Percentiles rank a stretch among this genome's conserved stretches.
phyloP scores from a whole-genome alignment of 306 rosid species.

The Rosa lucieae region DNA sequence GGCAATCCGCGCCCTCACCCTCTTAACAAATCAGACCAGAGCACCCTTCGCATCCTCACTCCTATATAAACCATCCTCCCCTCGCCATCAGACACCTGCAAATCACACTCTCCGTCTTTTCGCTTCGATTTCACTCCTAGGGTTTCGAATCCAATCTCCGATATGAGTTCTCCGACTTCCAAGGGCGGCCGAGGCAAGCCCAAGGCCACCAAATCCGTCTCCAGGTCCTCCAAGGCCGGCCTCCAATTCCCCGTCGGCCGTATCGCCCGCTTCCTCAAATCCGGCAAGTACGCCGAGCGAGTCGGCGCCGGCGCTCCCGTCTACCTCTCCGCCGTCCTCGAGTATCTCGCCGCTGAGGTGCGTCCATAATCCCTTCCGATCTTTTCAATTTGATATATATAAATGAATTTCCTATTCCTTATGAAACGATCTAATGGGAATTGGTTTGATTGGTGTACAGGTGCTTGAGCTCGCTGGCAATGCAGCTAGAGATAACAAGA shows the following conservation, averaged over 20 bases:
- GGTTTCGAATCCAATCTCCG: background rate
- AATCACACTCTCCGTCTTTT: background rate
- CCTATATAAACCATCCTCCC: background rate
- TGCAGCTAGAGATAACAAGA: conserved; percentile 75
- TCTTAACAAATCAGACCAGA: background rate
- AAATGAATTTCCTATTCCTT: background rate
- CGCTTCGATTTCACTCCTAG: background rate
- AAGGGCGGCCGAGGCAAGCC: conserved; percentile 69
- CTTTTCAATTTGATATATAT: background rate
- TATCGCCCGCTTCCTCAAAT: conserved; percentile 66
- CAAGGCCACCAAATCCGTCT: conserved; percentile 51
- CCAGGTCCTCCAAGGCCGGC: conserved; percentile 73
- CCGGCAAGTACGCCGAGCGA: conserved; percentile 71
- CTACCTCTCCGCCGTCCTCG: conserved; percentile 86
- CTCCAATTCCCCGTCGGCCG: conserved; percentile 96
- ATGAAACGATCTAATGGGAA: too few species aligned
- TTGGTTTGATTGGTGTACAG: conserved; percentile 19
- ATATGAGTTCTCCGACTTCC: conserved; percentile 7
- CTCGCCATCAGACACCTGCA: background rate
- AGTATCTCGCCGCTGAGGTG: conserved; percentile 89
- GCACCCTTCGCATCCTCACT: background rate
- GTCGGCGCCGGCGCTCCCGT: conserved; percentile 81
- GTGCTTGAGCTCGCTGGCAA: conserved; percentile 63
- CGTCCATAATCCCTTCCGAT: background rate
- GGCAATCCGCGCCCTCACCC: conserved; percentile 6